A percentile compares a stretch with the other conserved stretches of the same genome.
Evolutionary conservation across 495 filamentous ascomycete species (phyloP).

Genomic region (Penicillium robsamsonii): DNA sequence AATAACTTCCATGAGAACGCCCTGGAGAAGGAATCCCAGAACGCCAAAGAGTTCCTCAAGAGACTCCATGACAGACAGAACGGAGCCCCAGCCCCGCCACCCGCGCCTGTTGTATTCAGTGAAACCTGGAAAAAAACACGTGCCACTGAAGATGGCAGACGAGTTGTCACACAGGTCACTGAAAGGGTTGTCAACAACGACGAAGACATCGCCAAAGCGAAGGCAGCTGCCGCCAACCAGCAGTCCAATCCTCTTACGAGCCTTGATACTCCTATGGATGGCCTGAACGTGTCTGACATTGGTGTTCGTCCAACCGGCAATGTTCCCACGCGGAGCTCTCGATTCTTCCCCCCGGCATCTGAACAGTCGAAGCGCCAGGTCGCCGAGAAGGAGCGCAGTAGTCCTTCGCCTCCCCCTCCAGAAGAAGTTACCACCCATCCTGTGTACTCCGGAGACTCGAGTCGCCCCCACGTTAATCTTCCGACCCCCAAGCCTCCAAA

Average conservation of each 20-base stretch:
- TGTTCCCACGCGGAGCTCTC: slow-evolving; percentile 52
- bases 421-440: slow-evolving; percentile 63
- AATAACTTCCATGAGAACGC: slow-evolving; percentile 46
- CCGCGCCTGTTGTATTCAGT: slow-evolving; percentile 44
- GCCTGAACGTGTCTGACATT: slow-evolving; percentile 24
- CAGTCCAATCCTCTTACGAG: slow-evolving; percentile 34
- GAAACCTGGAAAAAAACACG: slow-evolving; percentile 63
- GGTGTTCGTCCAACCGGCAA: slow-evolving; percentile 38
- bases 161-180: slow-evolving; percentile 39
- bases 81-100: not conserved
- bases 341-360: slow-evolving; percentile 65
- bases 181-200: slow-evolving; percentile 24
- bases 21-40: slow-evolving; percentile 43
- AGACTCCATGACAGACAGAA: slow-evolving; percentile 52
- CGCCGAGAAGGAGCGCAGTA: slow-evolving; percentile 33
- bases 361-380: slow-evolving; percentile 41
- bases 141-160: slow-evolving; percentile 34
- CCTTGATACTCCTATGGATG: slow-evolving; percentile 38
- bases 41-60: slow-evolving; percentile 31
- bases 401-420: slow-evolving; percentile 69
- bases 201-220: slow-evolving; percentile 17
- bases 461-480: slow-evolving; percentile 65
- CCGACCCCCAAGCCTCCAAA: slow-evolving; percentile 62
- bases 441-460: slow-evolving; percentile 63
- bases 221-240: slow-evolving; percentile 3